These are phyloP conservation scores for Aspergillus panamensis DNA, from an alignment of 495 filamentous ascomycete species.

Conservation along the genomic window DNA sequence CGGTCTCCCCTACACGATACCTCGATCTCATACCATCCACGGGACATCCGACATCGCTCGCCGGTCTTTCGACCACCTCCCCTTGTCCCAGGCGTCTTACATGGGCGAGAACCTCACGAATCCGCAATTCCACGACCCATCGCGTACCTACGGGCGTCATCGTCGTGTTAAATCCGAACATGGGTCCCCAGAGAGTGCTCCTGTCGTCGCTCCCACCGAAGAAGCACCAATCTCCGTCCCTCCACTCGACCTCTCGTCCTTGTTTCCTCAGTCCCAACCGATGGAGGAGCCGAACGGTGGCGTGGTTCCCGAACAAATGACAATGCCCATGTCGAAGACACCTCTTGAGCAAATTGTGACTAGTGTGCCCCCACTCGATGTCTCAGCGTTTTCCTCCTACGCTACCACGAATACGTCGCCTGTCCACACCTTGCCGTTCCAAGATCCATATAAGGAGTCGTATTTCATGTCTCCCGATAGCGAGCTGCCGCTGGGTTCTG, in stretches of 20 bases:
- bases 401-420: conserved; percentile 36
- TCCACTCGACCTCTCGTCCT: conserved; percentile 61
- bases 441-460: conserved; percentile 42
- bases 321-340: conserved; percentile 33
- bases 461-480: conserved; percentile 53
- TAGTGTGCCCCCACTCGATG: conserved; percentile 37
- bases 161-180: conserved; percentile 66
- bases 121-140: conserved; percentile 28
- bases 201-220: conserved; percentile 47
- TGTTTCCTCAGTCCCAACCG: conserved; percentile 46
- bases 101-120: conserved; percentile 37
- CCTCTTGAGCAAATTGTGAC: conserved; percentile 40
- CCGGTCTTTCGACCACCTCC: conserved; percentile 67
- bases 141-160: conserved; percentile 46
- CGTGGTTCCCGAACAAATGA: conserved; percentile 20
- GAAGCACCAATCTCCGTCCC: conserved; percentile 60
- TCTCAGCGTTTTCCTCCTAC: conserved; percentile 37
- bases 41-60: conserved; percentile 54
- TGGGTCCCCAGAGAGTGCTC: conserved; percentile 61
- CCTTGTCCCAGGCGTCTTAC: conserved; percentile 46
- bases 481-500: conserved; percentile 64
- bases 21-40: conserved; percentile 68
- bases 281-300: conserved; percentile 35
- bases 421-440: conserved; percentile 41
- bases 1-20: conserved; percentile 77